These are phyloP conservation scores for Pythium sp. DNA, from an alignment of 352 stramenopile species.

Conservation along the genomic window DNA sequence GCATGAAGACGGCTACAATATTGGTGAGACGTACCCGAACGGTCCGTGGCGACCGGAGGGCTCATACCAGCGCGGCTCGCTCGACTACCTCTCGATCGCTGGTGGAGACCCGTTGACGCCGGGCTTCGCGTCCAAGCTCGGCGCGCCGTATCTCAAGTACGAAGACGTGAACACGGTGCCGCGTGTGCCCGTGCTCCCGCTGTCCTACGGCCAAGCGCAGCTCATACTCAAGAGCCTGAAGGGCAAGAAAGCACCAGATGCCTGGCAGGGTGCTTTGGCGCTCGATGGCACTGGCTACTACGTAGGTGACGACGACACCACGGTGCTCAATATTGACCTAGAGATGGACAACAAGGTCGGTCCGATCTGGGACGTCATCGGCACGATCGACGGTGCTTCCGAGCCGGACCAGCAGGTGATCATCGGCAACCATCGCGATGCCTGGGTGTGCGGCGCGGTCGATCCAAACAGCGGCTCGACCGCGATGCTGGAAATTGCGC, in stretches of 20 bases:
- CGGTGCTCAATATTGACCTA: constrained; percentile 59
- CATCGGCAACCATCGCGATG: constrained; percentile 91
- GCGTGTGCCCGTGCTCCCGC: constrained; percentile 56
- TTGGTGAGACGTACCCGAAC: constrained; percentile 70
- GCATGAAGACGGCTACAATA: constrained; percentile 70
- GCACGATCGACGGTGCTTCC: constrained; percentile 59
- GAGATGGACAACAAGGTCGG: constrained; percentile 74
- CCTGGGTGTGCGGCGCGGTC: constrained; percentile 87
- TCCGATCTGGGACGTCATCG: constrained; percentile 88
- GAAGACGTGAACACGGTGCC: constrained; percentile 61
- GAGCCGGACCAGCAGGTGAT: constrained; percentile 72
- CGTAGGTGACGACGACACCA: constrained; percentile 66
- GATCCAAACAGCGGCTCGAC: constrained; percentile 85
- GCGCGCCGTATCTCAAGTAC: constrained; percentile 33
- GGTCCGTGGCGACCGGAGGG: constrained; percentile 74
- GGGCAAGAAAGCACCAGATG: constrained; percentile 45
- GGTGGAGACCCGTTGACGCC: constrained; percentile 70
- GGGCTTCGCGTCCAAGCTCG: constrained; percentile 43
- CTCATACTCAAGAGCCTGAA: constrained; percentile 68
- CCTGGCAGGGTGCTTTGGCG: constrained; percentile 62
- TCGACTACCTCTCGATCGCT: constrained; percentile 76
- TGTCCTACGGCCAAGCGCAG: constrained; percentile 82
- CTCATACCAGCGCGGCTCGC: constrained; percentile 84
- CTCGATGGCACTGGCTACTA: constrained; percentile 59
- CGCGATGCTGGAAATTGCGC: constrained; percentile 82